Evolutionary conservation across 1,139 yeast species (phyloP).

Genomic region (Yamadazyma blattariae): DNA sequence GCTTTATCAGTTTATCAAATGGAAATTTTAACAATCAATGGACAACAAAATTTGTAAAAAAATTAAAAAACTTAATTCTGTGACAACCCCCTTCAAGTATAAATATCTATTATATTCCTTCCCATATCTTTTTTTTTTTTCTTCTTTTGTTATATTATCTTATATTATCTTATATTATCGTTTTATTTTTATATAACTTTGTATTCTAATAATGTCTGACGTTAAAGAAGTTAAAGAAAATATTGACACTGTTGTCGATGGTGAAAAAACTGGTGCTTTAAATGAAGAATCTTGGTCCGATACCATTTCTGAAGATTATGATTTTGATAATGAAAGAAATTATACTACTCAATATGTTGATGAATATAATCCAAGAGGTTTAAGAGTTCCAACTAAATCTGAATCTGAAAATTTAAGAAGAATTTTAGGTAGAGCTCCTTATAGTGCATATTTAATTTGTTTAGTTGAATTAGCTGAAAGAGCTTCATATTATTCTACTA

Average conservation of each 20-base stretch:
- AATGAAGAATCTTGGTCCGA: constrained; percentile 13
- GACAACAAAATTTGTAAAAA: too few relatives aligned
- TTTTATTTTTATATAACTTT: too few relatives aligned
- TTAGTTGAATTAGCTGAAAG: constrained; percentile 46
- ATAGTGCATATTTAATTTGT: constrained; percentile 33
- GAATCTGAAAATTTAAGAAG: constrained; percentile 47
- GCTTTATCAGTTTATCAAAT: too few relatives aligned
- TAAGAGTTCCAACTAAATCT: constrained; percentile 34
- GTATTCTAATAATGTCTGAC: too few relatives aligned
- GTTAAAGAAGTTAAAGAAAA: background rate
- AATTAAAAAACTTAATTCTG: too few relatives aligned
- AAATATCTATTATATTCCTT: too few relatives aligned
- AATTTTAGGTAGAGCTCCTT: constrained; percentile 27
- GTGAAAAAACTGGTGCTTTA: background rate
- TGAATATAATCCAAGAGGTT: constrained; percentile 32
- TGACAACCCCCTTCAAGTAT: too few relatives aligned
- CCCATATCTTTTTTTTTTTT: too few relatives aligned
- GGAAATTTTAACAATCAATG: too few relatives aligned
- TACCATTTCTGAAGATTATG: constrained; percentile 19
- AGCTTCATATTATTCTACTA: constrained; percentile 45
- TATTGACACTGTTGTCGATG: background rate
- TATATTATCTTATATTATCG: too few relatives aligned
- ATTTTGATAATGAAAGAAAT: constrained; percentile 20
- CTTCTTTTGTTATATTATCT: too few relatives aligned
- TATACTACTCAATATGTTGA: constrained; percentile 26